Conservation (phyloP, 2,329 filamentous ascomycete species). For the Fusarium globosum region DNA sequence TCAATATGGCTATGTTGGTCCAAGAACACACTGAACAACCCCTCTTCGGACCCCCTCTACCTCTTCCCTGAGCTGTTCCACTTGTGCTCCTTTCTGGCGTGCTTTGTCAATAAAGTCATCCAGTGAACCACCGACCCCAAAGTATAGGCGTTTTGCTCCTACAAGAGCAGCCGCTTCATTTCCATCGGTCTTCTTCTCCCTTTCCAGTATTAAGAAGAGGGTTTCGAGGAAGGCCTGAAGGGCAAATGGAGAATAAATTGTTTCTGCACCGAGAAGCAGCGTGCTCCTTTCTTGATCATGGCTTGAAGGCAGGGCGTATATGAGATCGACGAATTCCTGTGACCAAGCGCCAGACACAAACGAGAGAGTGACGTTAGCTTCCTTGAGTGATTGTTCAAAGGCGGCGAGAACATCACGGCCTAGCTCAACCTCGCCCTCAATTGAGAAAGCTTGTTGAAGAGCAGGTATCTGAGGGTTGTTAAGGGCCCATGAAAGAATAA, state of each 20-base stretch:
- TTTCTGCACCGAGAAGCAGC: slow-evolving; percentile 79
- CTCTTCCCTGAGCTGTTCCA: slow-evolving; percentile 67
- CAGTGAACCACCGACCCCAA: slow-evolving; percentile 84
- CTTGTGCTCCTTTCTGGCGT: slow-evolving; percentile 58
- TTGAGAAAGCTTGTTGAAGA: slow-evolving; percentile 59
- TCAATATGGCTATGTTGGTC: slow-evolving; percentile 17
- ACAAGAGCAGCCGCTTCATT: slow-evolving; percentile 71
- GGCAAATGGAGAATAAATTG: slow-evolving; percentile 82
- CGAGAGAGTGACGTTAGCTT: slow-evolving; percentile 65
- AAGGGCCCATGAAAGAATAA: slow-evolving; percentile 76
- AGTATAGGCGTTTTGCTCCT: slow-evolving; percentile 83
- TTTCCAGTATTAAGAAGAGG: slow-evolving; percentile 67
- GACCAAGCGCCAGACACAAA: slow-evolving; percentile 84
- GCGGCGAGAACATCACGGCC: slow-evolving; percentile 65
- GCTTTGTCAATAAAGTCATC: slow-evolving; percentile 75
- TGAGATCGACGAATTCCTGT: slow-evolving; percentile 68
- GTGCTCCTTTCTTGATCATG: slow-evolving; percentile 45
- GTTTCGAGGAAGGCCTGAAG: slow-evolving; percentile 76
- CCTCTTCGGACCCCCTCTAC: slow-evolving; percentile 70
- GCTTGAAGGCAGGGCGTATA: slow-evolving; percentile 54
- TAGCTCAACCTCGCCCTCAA: slow-evolving; percentile 72
- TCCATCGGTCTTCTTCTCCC: slow-evolving; percentile 50
- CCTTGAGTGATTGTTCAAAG: slow-evolving; percentile 66
- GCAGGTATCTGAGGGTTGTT: slow-evolving; percentile 52
- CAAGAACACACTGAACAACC: slow-evolving; percentile 64